Evolutionary conservation across 768 basidiomycete species (phyloP).

Genomic region (Pisolithus tinctorius): DNA sequence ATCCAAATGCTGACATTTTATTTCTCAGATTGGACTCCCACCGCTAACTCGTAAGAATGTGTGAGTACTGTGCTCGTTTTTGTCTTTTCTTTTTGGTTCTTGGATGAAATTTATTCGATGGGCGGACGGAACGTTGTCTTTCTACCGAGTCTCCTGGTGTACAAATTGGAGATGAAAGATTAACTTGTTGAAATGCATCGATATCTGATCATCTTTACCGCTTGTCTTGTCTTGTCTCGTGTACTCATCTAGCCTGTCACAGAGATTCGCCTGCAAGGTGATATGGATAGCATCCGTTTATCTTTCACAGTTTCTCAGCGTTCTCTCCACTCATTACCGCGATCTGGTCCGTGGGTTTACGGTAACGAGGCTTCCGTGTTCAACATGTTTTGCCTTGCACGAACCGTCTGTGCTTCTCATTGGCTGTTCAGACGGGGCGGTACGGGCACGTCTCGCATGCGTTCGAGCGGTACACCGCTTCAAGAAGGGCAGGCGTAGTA

Average conservation of each 20-base stretch:
- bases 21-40: constrained; percentile 2
- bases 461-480: constrained; percentile 4
- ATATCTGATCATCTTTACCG: constrained; percentile 43
- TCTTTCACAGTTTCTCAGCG: background rate
- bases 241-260: constrained; percentile 7
- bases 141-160: constrained; percentile 70
- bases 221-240: constrained; percentile 2
- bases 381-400: constrained; percentile 12
- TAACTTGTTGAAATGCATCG: constrained; percentile 80
- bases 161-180: constrained; percentile 66
- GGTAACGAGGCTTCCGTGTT: constrained; percentile 2
- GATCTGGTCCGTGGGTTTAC: constrained; percentile 3
- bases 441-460: constrained; percentile 9
- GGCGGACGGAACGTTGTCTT: constrained; percentile 70
- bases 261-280: constrained; percentile 9
- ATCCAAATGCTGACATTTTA: constrained; percentile 8
- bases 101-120: constrained; percentile 79
- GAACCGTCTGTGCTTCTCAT: constrained; percentile 10
- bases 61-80: constrained; percentile 11
- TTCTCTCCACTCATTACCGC: constrained; percentile 16
- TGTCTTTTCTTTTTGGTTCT: constrained; percentile 8
- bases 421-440: constrained; percentile 11
- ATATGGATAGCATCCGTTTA: background rate
- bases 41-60: background rate
- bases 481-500: constrained; percentile 4